Base-by-base conservation (phyloP, 1,139 yeast genomes). In the Suhomyces chickasaworum region DNA sequence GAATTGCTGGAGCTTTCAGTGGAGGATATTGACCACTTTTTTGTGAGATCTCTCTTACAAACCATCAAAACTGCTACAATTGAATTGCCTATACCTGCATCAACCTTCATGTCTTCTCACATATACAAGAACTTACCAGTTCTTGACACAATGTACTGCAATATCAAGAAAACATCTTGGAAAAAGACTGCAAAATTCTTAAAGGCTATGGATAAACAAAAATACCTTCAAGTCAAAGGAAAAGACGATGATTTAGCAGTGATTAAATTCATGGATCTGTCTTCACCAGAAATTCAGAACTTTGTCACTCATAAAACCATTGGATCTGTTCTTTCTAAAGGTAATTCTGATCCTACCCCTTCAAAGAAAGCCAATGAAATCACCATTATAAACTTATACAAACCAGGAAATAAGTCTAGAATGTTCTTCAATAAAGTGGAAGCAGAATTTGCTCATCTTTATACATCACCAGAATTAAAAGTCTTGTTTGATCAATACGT, bases 111-210 rank as follows among this genome's bases (percentile, higher is more conserved):
- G 78, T 78, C 93, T 0, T 78, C 75, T 39, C 81, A 83, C 57
- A 71, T 90, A 12, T 73, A 83, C 54, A 83, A 80, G 45, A 88
- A 89, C 62, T 67, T 91, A n/a, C 95, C 96, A 0, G 65, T 66
- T 12, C 58, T 73, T 36, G 81, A 80, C 52, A 63, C 78, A 1
- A 64, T 67, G n/a, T 74, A 73, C 38, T 78, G 89, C 37, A 83
- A 79, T 49, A 79, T 93, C 57, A 91, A 90, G 64, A 85, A 83
- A 57, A 84, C 97, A 0, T 81, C 91, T 3, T 91, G 95, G 95
- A 90, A 87, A 63, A 93, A 93, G 60, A 82, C 95, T 1, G 78
- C 91, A 17, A 91, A 90, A 64, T 89, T 84, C 58, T 69, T 91
- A 46, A 91, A 89, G 60, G 83, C 86, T 4, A 89, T 90, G 84